phyloP scores from a whole-genome alignment of 441 rosid genomes.

The Pelargonium australe region DNA sequence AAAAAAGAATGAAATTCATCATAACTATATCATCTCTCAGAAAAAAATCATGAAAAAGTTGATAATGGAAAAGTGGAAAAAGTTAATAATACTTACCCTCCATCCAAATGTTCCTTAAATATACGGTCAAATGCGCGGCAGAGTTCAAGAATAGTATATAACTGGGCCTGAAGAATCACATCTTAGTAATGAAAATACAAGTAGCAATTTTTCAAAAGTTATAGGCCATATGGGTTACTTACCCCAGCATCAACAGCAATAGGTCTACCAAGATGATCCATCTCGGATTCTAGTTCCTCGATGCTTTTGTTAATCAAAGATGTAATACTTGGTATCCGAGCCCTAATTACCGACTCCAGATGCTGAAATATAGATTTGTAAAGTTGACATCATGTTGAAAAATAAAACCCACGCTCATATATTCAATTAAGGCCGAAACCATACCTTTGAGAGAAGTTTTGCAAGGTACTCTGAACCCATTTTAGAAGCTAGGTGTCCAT shows the following conservation, averaged over 20 bases:
- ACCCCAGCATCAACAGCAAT: constrained; percentile 96
- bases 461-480: constrained; percentile 99
- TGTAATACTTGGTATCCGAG: constrained; percentile 90
- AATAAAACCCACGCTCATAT: constrained; percentile 4
- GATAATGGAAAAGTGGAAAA: constrained; percentile 15
- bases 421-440: constrained; percentile 11
- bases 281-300: constrained; percentile 90
- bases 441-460: constrained; percentile 80
- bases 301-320: constrained; percentile 88
- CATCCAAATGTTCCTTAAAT: constrained; percentile 95
- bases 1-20: too few relatives aligned
- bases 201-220: not conserved
- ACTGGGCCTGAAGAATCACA: constrained; percentile 59
- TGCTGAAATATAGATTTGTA: constrained; percentile 44
- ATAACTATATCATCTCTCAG: too few relatives aligned
- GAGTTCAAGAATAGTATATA: constrained; percentile 83
- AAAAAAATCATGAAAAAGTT: not conserved
- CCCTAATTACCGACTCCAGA: constrained; percentile 83
- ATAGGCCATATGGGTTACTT: constrained; percentile 8
- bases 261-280: constrained; percentile 95
- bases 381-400: not conserved
- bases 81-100: constrained; percentile 58
- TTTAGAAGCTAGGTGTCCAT: constrained; percentile 81
- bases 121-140: constrained; percentile 98
- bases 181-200: not conserved